phyloP scores from a whole-genome alignment of 371 early-diverging fungal species.

The Apophysomyces variabilis region DNA sequence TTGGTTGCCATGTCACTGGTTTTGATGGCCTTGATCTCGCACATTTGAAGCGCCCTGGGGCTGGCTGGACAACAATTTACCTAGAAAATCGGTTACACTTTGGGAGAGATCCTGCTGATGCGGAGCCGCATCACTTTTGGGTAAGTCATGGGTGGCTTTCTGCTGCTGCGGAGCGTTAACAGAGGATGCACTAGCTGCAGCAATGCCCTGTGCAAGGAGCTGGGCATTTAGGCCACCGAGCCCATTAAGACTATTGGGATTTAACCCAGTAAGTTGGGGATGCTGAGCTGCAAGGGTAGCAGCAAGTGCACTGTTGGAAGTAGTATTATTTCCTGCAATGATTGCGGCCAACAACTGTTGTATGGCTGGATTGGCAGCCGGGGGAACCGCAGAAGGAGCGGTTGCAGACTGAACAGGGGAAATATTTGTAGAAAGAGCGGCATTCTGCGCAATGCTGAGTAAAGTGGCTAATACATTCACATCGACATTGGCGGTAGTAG shows the following conservation, averaged over 20 bases:
- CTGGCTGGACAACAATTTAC: background rate
- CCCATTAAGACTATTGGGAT: background rate
- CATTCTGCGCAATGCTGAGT: conserved; percentile 13
- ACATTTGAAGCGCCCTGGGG: background rate
- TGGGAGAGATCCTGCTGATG: background rate
- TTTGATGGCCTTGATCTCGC: background rate
- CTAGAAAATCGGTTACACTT: conserved; percentile 8
- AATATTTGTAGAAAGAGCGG: background rate
- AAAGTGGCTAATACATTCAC: conserved; percentile 11
- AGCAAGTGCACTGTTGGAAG: background rate
- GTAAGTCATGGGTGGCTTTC: background rate
- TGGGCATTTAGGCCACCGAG: conserved; percentile 1
- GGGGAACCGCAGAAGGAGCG: background rate
- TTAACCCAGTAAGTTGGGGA: background rate
- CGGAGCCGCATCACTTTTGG: background rate
- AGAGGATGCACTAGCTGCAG: background rate
- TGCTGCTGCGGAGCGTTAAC: background rate
- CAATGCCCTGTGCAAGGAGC: conserved; percentile 3
- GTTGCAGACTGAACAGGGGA: background rate
- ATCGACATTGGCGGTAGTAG: conserved; percentile 14
- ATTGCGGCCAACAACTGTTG: background rate
- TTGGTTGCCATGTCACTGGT: background rate
- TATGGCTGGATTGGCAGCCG: background rate
- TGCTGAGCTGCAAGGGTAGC: conserved; percentile 6
- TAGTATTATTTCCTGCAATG: background rate